Evolutionary conservation across 169 alveolate genomes (phyloP), one percentile per base, ranked within the genome.

Genomic region (Perkinsus olseni): DNA sequence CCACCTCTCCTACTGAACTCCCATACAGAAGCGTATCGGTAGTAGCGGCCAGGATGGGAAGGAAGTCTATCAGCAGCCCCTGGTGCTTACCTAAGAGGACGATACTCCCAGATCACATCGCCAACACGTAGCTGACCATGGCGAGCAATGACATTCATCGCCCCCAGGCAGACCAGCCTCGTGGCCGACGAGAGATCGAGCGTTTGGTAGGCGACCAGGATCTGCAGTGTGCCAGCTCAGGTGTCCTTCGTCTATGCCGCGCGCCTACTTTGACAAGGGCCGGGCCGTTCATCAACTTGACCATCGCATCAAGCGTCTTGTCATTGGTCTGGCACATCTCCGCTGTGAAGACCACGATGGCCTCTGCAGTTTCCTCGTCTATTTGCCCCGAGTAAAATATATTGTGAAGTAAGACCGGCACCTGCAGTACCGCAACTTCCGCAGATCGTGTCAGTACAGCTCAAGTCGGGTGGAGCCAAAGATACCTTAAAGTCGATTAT

Each of bases 301-400:
- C 82, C 82, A 62, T 62, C 31, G 82, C 13, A 62, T 62, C 82
- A 0, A 62, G 34, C 0, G 31, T 62, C 36, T 24, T 62, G 17
- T 62, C 82, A 24, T 62, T 62, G 34, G 82, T 62, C 82, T 94
- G 95, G 40, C 92, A 74, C 91, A 94, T 92, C 74, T 94, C 93
- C 31, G 95, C 95, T 51, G 93, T 92, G 95, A 94, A 94, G 13
- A 94, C 91, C 91, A 94, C 93, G 45, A 74, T 92, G n/a, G 94
- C 93, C 74, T 94, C 95, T 0, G 94, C 95, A 20, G 93, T 51
- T 24, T 92, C 62, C 92, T 92, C 91, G 93, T 94, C 95, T 93
- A 94, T 94, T 92, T 94, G 95, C 91, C 93, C 95, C 92, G 93
- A 62, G 92, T 94, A 45, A 39, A 94, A 91, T 34, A 94, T 92